Evolutionary conservation across 164 flowering plant genomes (phyloP).

Genomic region (Piper betle): DNA sequence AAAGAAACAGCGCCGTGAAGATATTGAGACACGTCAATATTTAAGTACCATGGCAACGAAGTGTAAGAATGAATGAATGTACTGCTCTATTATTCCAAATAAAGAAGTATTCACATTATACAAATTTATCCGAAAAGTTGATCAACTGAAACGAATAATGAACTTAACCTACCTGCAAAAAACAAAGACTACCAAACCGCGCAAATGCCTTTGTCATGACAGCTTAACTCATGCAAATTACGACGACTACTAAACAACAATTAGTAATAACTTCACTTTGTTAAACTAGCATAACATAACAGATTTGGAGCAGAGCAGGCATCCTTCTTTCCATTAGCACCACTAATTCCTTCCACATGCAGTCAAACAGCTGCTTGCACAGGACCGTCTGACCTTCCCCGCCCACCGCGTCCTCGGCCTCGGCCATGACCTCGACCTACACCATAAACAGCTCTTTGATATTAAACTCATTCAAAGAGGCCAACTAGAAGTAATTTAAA

Average conservation of each 20-base stretch:
- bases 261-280: neutral
- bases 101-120: no score
- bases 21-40: no score
- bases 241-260: neutral
- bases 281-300: neutral
- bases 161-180: conserved; percentile 6
- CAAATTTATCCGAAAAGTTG: no score
- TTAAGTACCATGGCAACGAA: no score
- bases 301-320: conserved; percentile 21
- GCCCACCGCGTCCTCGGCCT: conserved; percentile 18
- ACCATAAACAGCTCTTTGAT: neutral
- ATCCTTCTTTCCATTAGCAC: conserved; percentile 11
- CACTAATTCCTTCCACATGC: conserved; percentile 3
- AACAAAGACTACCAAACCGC: conserved; percentile 1
- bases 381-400: conserved; percentile 20
- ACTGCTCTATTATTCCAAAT: no score
- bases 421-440: conserved; percentile 31
- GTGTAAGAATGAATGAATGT: no score
- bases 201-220: neutral
- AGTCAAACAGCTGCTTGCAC: conserved; percentile 17
- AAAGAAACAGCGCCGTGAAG: no score
- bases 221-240: conserved; percentile 2
- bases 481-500: no score
- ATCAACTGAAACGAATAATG: conserved; percentile 2
- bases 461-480: no score